Conservation (phyloP, 2,329 filamentous ascomycete species). For the Penicillium glabrum region DNA sequence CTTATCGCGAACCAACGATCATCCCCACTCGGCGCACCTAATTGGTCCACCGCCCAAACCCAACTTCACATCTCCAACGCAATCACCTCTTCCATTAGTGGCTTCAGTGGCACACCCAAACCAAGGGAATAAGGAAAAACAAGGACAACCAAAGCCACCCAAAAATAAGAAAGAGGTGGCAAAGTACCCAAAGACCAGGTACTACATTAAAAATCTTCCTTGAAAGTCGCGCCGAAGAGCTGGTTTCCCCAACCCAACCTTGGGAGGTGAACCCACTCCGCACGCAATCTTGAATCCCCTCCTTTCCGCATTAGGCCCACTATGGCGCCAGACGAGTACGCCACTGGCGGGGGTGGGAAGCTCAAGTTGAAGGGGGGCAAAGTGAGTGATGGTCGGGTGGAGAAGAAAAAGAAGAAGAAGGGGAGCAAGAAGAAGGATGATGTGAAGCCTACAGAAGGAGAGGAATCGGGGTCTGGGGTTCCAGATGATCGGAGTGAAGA, state of each 20-base stretch:
- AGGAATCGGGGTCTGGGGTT: neutral
- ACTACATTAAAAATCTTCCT: neutral
- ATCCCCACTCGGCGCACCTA: slow-evolving; percentile 9
- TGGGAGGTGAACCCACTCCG: slow-evolving; percentile 10
- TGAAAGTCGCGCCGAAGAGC: neutral
- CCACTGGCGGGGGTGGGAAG: slow-evolving; percentile 66
- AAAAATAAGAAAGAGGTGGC: neutral
- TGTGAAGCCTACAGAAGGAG: slow-evolving; percentile 1
- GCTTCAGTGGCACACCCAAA: neutral
- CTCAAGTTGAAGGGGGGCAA: slow-evolving; percentile 82
- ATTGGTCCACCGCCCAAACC: slow-evolving; percentile 19
- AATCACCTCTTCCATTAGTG: neutral
- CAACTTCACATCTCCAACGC: slow-evolving; percentile 6
- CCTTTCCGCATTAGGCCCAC: neutral
- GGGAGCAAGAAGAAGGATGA: slow-evolving; percentile 37
- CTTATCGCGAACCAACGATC: neutral
- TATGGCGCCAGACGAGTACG: slow-evolving; percentile 64
- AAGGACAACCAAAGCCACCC: neutral
- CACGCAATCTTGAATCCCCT: slow-evolving; percentile 10
- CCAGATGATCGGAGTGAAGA: slow-evolving; percentile 6
- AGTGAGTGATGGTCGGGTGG: slow-evolving; percentile 51
- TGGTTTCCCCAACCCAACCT: neutral
- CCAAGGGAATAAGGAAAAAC: neutral
- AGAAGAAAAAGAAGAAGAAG: slow-evolving; percentile 54
- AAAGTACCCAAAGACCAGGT: neutral